phyloP scores from a whole-genome alignment of 2,329 filamentous ascomycete genomes.

The Fusarium kyushuense region DNA sequence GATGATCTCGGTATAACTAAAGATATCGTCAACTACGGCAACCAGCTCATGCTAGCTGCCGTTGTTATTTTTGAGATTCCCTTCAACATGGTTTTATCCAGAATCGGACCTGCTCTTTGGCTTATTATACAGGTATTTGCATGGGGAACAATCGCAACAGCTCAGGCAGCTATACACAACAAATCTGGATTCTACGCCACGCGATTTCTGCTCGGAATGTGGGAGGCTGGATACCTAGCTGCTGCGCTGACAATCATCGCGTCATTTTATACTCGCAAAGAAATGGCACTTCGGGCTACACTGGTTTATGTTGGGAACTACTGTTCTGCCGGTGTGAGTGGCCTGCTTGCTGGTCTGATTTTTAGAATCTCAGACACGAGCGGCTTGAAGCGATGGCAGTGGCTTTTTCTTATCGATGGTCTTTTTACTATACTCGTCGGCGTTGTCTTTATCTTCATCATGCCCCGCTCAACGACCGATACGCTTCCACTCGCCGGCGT shows the following conservation, averaged over 20 bases:
- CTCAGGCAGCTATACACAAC: constrained; percentile 2
- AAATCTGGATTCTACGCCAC: not conserved
- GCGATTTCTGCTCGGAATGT: constrained; percentile 1
- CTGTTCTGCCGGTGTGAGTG: constrained; percentile 10
- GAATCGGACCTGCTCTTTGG: constrained; percentile 9
- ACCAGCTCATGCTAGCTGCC: constrained; percentile 9
- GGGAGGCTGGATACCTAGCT: constrained; percentile 13
- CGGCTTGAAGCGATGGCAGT: constrained; percentile 6
- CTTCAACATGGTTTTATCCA: constrained; percentile 4
- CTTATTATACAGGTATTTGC: constrained; percentile 2
- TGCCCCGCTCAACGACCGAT: not conserved
- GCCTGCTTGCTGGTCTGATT: not conserved
- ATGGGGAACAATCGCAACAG: constrained; percentile 13
- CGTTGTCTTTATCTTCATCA: not conserved
- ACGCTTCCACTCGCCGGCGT: not conserved
- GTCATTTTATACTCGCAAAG: not conserved
- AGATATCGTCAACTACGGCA: constrained; percentile 19
- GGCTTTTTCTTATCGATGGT: constrained; percentile 17
- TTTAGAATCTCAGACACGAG: constrained; percentile 3
- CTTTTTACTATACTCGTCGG: not conserved
- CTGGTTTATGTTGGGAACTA: constrained; percentile 21
- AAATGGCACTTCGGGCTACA: constrained; percentile 9
- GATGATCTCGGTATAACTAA: constrained; percentile 16
- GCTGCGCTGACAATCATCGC: not conserved
- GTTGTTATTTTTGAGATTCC: constrained; percentile 10